Conservation (phyloP, 176 grass and related monocot genomes). For the Musa acuminata region DNA sequence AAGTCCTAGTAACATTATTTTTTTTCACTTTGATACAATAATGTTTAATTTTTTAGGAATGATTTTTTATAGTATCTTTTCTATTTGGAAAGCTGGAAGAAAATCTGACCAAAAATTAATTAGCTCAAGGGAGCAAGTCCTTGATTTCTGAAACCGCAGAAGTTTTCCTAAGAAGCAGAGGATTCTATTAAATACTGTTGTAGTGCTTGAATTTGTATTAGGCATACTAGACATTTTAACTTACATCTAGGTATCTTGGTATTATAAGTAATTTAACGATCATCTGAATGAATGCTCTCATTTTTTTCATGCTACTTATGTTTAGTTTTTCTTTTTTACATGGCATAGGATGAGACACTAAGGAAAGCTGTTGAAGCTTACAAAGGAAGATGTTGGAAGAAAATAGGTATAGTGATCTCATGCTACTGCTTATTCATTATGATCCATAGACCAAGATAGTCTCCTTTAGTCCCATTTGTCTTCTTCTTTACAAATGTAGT, state of each 20-base stretch:
- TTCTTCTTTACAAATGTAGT: neutral
- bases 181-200: neutral
- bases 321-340: constrained; percentile 16
- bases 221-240: no score
- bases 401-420: constrained; percentile 63
- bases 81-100: no score
- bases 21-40: no score
- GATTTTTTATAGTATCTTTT: no score
- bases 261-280: constrained; percentile 7
- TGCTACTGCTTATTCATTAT: constrained; percentile 7
- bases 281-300: constrained; percentile 1
- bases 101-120: no score
- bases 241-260: neutral
- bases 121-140: no score
- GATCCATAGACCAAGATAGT: neutral
- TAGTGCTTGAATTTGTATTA: neutral
- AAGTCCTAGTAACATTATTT: no score
- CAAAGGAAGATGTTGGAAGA: constrained; percentile 98
- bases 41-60: no score
- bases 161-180: no score
- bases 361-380: constrained; percentile 68
- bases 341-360: constrained; percentile 84
- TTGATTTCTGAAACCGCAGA: no score
- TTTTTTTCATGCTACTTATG: neutral
- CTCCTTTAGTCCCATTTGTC: neutral